Evolutionary conservation across 768 basidiomycete species (phyloP).

Genomic region (Gelatoporia subvermispora): DNA sequence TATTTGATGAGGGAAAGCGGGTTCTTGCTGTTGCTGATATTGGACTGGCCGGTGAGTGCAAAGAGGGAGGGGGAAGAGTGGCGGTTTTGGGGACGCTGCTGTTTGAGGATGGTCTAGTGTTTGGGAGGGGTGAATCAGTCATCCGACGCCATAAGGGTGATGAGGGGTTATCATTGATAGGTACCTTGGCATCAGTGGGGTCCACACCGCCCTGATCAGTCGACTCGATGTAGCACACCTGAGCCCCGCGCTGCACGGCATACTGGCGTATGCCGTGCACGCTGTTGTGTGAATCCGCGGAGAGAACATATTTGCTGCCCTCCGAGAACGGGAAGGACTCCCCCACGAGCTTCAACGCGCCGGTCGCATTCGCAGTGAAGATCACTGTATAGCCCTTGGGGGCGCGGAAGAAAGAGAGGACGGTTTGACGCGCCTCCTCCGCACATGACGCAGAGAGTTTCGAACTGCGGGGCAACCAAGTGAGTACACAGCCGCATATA

Average conservation of each 20-base stretch:
- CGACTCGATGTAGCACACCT: constrained; percentile 60
- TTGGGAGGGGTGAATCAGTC: background rate
- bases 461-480: constrained; percentile 45
- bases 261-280: constrained; percentile 79
- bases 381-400: constrained; percentile 74
- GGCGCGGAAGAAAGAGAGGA: constrained; percentile 75
- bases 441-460: constrained; percentile 62
- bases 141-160: constrained; percentile 3
- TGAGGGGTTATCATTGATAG: constrained; percentile 5
- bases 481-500: constrained; percentile 1
- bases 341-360: constrained; percentile 76
- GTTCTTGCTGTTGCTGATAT: constrained; percentile 73
- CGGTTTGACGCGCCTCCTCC: constrained; percentile 63
- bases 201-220: constrained; percentile 64
- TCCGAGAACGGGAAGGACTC: constrained; percentile 70
- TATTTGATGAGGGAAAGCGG: constrained; percentile 58
- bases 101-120: constrained; percentile 49
- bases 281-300: constrained; percentile 79
- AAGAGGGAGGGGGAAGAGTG: constrained; percentile 55
- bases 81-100: constrained; percentile 41
- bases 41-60: constrained; percentile 76
- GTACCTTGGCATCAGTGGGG: constrained; percentile 53
- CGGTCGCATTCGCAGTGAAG: constrained; percentile 78
- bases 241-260: constrained; percentile 50
- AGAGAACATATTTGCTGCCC: constrained; percentile 60